A percentile compares a stretch with the other conserved stretches of the same genome.
phyloP scores from a whole-genome alignment of 2,329 filamentous ascomycete genomes.

The Madurella fahalii region DNA sequence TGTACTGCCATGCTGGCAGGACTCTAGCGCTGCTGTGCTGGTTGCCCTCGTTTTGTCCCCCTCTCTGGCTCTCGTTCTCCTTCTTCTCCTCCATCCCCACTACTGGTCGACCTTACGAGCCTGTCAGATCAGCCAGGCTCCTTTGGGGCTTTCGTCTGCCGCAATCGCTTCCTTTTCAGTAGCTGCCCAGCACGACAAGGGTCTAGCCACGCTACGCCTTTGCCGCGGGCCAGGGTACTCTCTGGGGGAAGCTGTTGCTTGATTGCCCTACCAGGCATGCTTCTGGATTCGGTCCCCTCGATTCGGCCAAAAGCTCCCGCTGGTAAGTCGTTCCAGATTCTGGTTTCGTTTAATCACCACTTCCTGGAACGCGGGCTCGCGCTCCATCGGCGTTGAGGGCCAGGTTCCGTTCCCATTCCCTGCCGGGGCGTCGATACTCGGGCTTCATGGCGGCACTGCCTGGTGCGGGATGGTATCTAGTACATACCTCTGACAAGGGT shows the following conservation, averaged over 20 bases:
- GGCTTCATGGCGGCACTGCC: conserved; percentile 4
- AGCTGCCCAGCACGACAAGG: not conserved
- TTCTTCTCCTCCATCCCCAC: not conserved
- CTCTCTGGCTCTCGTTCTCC: not conserved
- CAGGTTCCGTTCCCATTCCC: too few relatives aligned
- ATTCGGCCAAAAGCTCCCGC: not conserved
- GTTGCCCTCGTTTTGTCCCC: not conserved
- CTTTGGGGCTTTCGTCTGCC: not conserved
- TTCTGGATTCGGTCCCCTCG: not conserved
- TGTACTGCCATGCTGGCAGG: conserved; percentile 19
- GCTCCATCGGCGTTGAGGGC: not conserved
- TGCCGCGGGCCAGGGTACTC: not conserved
- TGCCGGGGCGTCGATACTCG: not conserved
- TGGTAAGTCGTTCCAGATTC: not conserved
- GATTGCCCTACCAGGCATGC: not conserved
- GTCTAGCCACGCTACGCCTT: not conserved
- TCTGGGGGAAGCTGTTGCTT: not conserved
- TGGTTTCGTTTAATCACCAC: not conserved
- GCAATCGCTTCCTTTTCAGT: not conserved
- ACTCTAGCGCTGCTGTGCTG: conserved; percentile 11
- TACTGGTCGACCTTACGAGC: not conserved
- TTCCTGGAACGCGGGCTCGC: not conserved
- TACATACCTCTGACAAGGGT: conserved; percentile 14
- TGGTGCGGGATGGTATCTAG: conserved; percentile 2
- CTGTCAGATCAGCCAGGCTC: not conserved